A percentile compares a stretch with the other conserved stretches of the same genome.
phyloP scores from a whole-genome alignment of 1,284 basidiomycete genomes.

The Singerocomus inundabilis region DNA sequence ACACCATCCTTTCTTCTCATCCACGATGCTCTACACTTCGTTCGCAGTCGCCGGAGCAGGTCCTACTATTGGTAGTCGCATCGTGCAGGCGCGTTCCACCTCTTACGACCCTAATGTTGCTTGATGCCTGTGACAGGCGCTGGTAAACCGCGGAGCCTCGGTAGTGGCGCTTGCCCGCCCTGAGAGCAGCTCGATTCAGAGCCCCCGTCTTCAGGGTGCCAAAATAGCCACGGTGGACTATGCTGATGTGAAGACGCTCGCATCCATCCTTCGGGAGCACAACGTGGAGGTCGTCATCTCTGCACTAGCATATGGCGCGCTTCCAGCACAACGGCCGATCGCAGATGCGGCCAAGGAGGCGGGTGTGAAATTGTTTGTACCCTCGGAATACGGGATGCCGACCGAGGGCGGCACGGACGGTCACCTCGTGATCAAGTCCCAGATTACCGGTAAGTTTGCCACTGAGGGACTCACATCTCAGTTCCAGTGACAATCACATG shows the following conservation, averaged over 20 bases:
- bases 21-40: conserved; percentile 31
- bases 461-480: not conserved
- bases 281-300: conserved; percentile 38
- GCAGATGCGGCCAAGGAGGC: conserved; percentile 39
- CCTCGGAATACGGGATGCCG: conserved; percentile 38
- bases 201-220: conserved; percentile 27
- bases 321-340: conserved; percentile 32
- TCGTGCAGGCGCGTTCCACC: conserved; percentile 23
- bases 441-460: conserved; percentile 24
- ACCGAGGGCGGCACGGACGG: conserved; percentile 29
- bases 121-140: conserved; percentile 15
- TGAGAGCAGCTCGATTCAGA: conserved; percentile 22
- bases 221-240: conserved; percentile 34
- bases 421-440: conserved; percentile 24
- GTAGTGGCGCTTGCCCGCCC: conserved; percentile 28
- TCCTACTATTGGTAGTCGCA: conserved; percentile 31
- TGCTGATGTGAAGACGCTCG: conserved; percentile 27
- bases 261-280: conserved; percentile 31
- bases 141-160: conserved; percentile 18
- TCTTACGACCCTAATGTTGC: not conserved
- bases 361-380: conserved; percentile 39
- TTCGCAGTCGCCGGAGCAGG: conserved; percentile 33
- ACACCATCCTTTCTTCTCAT: not conserved
- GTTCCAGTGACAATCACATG: not conserved
- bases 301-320: conserved; percentile 27